phyloP scores from a whole-genome alignment of 371 early-diverging fungal genomes.

The Apophysomyces ossiformis region DNA sequence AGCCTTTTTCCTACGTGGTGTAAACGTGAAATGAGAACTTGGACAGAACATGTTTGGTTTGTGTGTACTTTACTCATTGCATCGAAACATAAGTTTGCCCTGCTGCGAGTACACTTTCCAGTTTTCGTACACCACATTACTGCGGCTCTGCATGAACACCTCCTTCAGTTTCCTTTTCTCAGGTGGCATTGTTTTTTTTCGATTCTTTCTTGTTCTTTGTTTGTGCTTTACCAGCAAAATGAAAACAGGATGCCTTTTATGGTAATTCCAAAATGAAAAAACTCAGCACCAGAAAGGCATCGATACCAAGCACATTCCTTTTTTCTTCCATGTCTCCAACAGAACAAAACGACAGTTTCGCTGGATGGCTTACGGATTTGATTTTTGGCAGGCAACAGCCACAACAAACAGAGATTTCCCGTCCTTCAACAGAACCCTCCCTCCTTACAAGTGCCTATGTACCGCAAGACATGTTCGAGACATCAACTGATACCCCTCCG shows the following conservation, averaged over 20 bases:
- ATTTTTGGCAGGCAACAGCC: slow-evolving; percentile 18
- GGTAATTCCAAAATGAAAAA: background rate
- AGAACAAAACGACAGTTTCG: slow-evolving; percentile 9
- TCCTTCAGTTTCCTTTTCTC: slow-evolving; percentile 6
- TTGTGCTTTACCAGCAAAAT: background rate
- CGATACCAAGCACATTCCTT: background rate
- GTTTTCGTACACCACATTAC: slow-evolving; percentile 46
- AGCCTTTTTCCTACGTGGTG: slow-evolving; percentile 42
- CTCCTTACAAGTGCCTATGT: slow-evolving; percentile 13
- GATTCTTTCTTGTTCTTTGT: background rate
- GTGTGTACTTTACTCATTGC: slow-evolving; percentile 38
- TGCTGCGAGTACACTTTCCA: slow-evolving; percentile 53
- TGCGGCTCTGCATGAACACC: slow-evolving; percentile 38
- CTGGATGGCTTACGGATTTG: slow-evolving; percentile 16
- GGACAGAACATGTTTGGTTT: too few species aligned
- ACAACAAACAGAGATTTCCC: background rate
- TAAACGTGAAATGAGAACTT: background rate
- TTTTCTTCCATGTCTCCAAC: slow-evolving; percentile 1
- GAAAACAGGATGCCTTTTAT: slow-evolving; percentile 4
- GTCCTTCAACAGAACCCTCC: slow-evolving; percentile 13
- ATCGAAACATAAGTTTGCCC: slow-evolving; percentile 55
- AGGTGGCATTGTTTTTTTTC: background rate
- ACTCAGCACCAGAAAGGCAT: background rate
- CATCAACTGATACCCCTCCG: slow-evolving; percentile 1
- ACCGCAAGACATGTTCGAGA: background rate